Evolutionary conservation across 371 early-diverging fungal genomes (phyloP).

Genomic region (Rhizoclosmatium hyalinum): DNA sequence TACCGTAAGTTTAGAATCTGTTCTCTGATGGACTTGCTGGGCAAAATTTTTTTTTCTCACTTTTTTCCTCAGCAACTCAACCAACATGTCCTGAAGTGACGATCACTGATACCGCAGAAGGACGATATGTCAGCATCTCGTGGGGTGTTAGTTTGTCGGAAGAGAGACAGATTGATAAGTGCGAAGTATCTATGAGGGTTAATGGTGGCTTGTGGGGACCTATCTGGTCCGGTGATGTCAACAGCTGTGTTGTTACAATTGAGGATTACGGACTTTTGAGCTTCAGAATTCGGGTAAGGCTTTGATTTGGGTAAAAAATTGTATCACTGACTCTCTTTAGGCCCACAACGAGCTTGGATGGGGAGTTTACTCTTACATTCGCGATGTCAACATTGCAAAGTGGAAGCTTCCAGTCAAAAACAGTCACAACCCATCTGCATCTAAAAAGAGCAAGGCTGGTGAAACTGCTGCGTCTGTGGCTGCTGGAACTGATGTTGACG

Average conservation of each 20-base stretch:
- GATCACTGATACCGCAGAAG: constrained; percentile 3
- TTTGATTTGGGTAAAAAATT: neutral
- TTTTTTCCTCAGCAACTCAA: constrained; percentile 17
- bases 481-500: neutral
- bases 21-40: neutral
- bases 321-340: neutral
- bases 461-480: neutral
- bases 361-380: constrained; percentile 15
- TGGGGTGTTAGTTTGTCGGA: constrained; percentile 9
- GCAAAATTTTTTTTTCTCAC: neutral
- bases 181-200: constrained; percentile 12
- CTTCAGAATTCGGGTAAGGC: constrained; percentile 12
- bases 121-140: constrained; percentile 5
- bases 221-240: constrained; percentile 13
- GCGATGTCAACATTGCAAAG: constrained; percentile 8
- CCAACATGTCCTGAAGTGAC: constrained; percentile 24
- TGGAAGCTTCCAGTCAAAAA: constrained; percentile 23
- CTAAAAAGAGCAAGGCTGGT: neutral
- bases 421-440: neutral
- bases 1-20: constrained; percentile 12
- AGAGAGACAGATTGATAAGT: constrained; percentile 2
- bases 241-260: neutral
- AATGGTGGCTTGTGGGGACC: constrained; percentile 20
- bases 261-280: constrained; percentile 17
- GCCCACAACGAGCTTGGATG: constrained; percentile 22